Evolutionary conservation across 2,329 filamentous ascomycete genomes (phyloP).

Genomic region (Botrytis tulipae): DNA sequence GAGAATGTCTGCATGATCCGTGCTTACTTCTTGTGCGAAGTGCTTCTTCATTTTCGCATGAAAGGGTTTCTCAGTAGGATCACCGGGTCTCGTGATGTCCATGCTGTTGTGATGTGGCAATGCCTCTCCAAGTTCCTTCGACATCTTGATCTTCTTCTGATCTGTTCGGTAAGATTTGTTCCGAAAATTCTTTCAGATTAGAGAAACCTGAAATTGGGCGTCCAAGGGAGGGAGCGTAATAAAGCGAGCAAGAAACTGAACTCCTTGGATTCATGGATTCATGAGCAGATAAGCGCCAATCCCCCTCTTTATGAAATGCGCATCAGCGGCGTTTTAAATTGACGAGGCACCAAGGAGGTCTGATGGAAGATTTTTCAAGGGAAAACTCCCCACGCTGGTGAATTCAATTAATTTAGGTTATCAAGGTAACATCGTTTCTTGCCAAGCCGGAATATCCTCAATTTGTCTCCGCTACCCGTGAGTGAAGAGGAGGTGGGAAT

Average conservation of each 20-base stretch:
- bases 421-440: constrained; percentile 6
- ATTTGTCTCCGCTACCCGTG: constrained; percentile 7
- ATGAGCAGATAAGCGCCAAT: constrained; percentile 13
- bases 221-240: neutral
- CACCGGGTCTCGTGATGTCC: neutral
- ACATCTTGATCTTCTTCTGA: neutral
- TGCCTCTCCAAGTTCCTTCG: neutral
- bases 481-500: neutral
- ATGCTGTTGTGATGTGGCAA: constrained; percentile 8
- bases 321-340: neutral
- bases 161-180: neutral
- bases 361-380: neutral
- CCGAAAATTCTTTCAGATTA: neutral
- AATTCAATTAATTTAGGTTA: neutral
- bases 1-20: constrained; percentile 16
- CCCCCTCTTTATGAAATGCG: constrained; percentile 8
- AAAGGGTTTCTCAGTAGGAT: neutral
- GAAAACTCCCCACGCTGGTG: neutral
- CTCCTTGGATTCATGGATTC: constrained; percentile 9
- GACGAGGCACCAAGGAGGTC: neutral
- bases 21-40: constrained; percentile 16
- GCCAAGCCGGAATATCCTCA: constrained; percentile 8
- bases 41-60: constrained; percentile 1
- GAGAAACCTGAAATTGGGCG: neutral
- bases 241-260: neutral